A percentile compares a stretch with the other conserved stretches of the same genome.
phyloP scores from a whole-genome alignment of 257 asterid species.

The Solanum etuberosum region DNA sequence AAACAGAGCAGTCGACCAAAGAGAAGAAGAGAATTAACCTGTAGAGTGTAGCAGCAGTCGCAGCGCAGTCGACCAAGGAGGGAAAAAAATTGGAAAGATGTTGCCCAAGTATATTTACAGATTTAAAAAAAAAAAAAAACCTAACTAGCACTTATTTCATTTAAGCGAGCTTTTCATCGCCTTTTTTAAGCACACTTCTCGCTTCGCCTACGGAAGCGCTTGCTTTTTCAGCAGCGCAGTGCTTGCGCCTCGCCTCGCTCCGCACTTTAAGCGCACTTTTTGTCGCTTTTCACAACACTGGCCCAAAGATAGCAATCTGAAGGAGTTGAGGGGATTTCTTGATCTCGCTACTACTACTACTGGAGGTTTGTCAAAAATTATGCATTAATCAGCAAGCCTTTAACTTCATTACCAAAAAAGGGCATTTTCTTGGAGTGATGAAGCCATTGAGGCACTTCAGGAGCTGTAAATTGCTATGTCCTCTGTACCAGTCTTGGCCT shows the following conservation, averaged over 20 bases:
- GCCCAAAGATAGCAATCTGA: background rate
- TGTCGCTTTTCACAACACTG: background rate
- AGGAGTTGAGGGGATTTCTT: background rate
- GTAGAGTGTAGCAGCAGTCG: background rate
- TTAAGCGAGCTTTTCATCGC: background rate
- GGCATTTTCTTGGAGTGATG: background rate
- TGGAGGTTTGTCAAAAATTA: too few species aligned
- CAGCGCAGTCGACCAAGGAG: background rate
- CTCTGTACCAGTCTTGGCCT: background rate
- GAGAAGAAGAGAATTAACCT: background rate
- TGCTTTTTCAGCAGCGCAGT: background rate
- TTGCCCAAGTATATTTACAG: background rate
- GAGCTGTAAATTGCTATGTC: background rate
- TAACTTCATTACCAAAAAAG: background rate
- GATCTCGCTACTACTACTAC: too few species aligned
- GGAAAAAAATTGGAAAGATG: background rate
- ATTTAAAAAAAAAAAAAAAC: too few species aligned
- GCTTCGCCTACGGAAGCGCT: background rate
- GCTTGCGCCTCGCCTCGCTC: background rate
- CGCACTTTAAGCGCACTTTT: background rate
- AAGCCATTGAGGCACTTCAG: background rate
- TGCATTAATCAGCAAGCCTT: background rate
- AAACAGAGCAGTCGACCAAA: background rate
- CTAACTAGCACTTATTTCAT: background rate
- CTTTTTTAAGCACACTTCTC: background rate